Percentiles rank a stretch among this genome's conserved stretches.
Evolutionary conservation across 768 basidiomycete species (phyloP).

Genomic region (Boletus subcaerulescens): DNA sequence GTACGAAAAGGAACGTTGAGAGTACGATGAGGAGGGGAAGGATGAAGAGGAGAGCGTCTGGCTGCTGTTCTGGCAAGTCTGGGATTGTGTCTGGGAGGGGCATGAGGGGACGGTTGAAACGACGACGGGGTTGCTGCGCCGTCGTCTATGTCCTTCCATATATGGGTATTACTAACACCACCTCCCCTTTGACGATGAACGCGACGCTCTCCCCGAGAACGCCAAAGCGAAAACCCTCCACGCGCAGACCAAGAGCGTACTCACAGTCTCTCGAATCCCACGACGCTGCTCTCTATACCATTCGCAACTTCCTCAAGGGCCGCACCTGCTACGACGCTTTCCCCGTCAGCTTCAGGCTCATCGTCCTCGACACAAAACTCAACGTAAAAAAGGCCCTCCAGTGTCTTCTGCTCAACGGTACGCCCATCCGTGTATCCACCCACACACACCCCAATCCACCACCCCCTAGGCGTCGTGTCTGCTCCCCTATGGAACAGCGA

Average conservation of each 20-base stretch:
- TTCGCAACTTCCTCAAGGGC: constrained; percentile 79
- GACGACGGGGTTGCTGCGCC: no score
- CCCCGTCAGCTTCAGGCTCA: constrained; percentile 93
- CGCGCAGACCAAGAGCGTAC: constrained; percentile 48
- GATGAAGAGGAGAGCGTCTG: constrained; percentile 78
- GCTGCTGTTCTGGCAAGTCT: constrained; percentile 21
- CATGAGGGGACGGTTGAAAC: not conserved
- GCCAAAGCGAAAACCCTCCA: constrained; percentile 54
- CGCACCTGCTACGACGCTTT: constrained; percentile 95
- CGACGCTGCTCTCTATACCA: constrained; percentile 62
- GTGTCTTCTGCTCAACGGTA: constrained; percentile 81
- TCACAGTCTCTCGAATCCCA: constrained; percentile 64
- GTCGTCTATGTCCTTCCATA: not conserved
- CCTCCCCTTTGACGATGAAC: constrained; percentile 34
- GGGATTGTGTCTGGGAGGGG: not conserved
- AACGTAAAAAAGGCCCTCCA: constrained; percentile 94
- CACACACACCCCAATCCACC: not conserved
- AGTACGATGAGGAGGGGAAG: constrained; percentile 93
- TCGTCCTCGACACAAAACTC: constrained; percentile 93
- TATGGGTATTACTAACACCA: constrained; percentile 6
- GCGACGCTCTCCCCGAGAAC: constrained; percentile 49
- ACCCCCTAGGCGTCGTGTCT: constrained; percentile 81
- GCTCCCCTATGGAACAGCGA: constrained; percentile 98
- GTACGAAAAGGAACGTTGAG: constrained; percentile 87
- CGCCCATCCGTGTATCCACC: not conserved